Base-by-base conservation (phyloP, 768 basidiomycete species). In the Termitomyces sp. region DNA sequence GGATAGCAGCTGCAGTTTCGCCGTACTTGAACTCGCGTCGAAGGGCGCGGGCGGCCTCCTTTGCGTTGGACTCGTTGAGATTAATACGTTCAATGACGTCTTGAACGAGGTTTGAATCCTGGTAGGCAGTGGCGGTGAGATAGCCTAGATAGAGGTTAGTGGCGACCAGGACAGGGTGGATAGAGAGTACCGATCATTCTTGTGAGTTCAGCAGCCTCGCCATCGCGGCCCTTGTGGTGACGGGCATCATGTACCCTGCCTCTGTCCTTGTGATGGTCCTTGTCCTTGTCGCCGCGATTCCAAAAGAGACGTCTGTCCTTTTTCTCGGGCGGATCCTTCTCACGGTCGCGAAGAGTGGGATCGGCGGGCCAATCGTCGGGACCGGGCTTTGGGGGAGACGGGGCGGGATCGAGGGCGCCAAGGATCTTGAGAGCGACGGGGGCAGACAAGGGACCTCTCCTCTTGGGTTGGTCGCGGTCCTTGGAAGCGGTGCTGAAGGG, bases 1-100 rank as follows among this genome's bases (percentile, higher is more conserved):
- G 75, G 20, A 90, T 89, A 22, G 90, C 90, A 27, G 89, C 84
- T 37, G 86, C 69, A 2, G 90, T 88, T 68, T 89, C 88, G 5
- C 87, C 91, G 66, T 87, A 90, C 85, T 94, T 94, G 80, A 97
- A 92, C 70, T 93, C 93, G 45, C 87, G 82, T 51, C 93, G 76
- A 46, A 95, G 76, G 1, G 93, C 91, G 55, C 86, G 85, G 6
- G 88, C 85, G 0, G 93, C 92, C 67, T 95, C 94, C 68, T 89
- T 94, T 11, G 91, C 90, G 55, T 86, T 85, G 9, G 72, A 68
- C 57, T 94, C 91, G 64, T 67, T 88, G 2, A 81, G 71, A 1
- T 89, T 90, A 4, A 91, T 89, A 36, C 90, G 78, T 55, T 96
- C 93, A 66, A 91, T 94, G 16, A 95, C 89, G 55, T 93, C 91